Conservation (phyloP, 208 protist species). For the Crithidia sp. region DNA sequence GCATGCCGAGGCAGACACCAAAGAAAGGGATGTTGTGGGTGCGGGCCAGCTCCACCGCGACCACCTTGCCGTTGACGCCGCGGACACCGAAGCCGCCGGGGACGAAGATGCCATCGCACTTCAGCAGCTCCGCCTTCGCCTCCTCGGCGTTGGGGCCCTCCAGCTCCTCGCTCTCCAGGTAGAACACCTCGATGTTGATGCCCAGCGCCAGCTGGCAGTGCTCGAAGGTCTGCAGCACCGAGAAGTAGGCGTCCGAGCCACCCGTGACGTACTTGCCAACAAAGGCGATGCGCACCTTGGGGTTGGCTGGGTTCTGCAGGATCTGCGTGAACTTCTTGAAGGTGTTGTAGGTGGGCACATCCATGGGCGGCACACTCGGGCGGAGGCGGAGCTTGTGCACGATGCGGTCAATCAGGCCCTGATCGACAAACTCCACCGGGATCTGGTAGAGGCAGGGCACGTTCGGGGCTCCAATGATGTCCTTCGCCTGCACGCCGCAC, state of each 20-base stretch:
- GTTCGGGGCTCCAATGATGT: conserved; percentile 97
- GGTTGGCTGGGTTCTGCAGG: conserved; percentile 76
- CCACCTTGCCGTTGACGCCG: conserved; percentile 97
- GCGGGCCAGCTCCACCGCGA: conserved; percentile 95
- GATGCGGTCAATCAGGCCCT: conserved; percentile 84
- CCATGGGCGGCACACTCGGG: conserved; percentile 38
- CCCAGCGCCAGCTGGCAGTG: conserved; percentile 93
- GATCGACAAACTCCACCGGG: conserved; percentile 91
- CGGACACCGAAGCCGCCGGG: conserved; percentile 98
- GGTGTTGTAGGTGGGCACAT: conserved; percentile 79
- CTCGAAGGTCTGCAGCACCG: conserved; percentile 97
- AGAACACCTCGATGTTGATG: conserved; percentile 95
- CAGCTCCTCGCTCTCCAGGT: conserved; percentile 92
- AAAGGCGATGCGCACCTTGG: conserved; percentile 95
- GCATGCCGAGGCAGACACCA: conserved; percentile 99
- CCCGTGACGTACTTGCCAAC: conserved; percentile 99
- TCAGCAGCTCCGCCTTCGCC: conserved; percentile 68
- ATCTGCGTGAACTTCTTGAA: conserved; percentile 78
- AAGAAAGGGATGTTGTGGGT: conserved; percentile 96
- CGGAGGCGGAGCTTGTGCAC: conserved; percentile 81
- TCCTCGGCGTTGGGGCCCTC: conserved; percentile 73
- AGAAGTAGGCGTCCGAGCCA: conserved; percentile 97
- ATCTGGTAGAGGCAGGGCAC: conserved; percentile 97
- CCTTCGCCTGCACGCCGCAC: conserved; percentile 95
- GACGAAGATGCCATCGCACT: conserved; percentile 97